A percentile compares a stretch with the other conserved stretches of the same genome.
Conservation (phyloP, 23 red algal genomes). For the Gracilaria vermiculophylla region DNA sequence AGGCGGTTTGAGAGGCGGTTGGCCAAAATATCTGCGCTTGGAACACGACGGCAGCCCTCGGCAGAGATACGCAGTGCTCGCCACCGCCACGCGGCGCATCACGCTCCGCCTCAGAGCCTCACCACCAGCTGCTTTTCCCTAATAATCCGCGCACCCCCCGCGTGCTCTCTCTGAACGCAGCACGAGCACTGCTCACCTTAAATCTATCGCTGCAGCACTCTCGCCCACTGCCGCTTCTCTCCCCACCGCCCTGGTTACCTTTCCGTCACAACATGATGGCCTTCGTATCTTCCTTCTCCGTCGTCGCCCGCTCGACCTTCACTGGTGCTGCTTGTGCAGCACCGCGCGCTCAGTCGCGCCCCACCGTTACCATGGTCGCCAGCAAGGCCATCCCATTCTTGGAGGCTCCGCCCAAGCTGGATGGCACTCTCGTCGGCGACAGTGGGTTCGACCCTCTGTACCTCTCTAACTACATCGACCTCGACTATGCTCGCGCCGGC, state of each 20-base stretch:
- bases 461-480: slow-evolving; percentile 78
- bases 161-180: no score
- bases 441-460: slow-evolving; percentile 85
- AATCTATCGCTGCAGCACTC: not conserved
- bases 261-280: slow-evolving; percentile 16
- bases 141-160: no score
- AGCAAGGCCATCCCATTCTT: slow-evolving; percentile 85
- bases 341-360: not conserved
- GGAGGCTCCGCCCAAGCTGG: slow-evolving; percentile 78
- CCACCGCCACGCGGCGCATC: not conserved
- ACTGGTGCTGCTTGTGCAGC: slow-evolving; percentile 19
- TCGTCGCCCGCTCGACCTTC: slow-evolving; percentile 42
- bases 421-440: slow-evolving; percentile 47
- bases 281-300: slow-evolving; percentile 53
- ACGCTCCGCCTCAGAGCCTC: not conserved
- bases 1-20: slow-evolving; percentile 24
- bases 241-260: no score
- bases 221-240: not conserved
- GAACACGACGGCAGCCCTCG: not conserved
- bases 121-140: not conserved
- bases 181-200: no score
- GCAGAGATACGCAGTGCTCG: not conserved
- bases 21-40: slow-evolving; percentile 10
- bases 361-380: slow-evolving; percentile 62
- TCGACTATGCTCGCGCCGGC: slow-evolving; percentile 65